Evolutionary conservation across 2,329 filamentous ascomycete genomes (phyloP), one percentile per base, ranked within the genome.

Genomic region (Monilinia aucupariae): DNA sequence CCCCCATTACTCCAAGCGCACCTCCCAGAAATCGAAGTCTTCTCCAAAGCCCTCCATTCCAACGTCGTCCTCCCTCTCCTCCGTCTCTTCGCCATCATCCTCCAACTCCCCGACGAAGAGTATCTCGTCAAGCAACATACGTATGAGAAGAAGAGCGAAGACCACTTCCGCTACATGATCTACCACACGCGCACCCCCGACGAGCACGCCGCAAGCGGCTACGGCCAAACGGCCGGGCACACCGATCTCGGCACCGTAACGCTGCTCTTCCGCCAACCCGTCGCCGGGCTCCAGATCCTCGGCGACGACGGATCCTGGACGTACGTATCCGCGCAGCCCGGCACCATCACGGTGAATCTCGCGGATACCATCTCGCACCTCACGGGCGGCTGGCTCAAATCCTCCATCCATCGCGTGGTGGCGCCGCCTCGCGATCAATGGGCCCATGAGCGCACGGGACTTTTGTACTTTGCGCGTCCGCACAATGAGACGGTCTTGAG

Each of bases 131-230:
- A 78, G 22, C 75, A 82, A 9, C 85, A 88, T 71, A 77, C 76
- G 20, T 88, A 86, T 71, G 78, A 85, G 2, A 76, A 79, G n/a
- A 78, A 81, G 34, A 79, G 81, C 22, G 83, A 86, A 65, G 82
- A 83, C 30, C 83, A 86, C 63, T 76, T 86, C n/a, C 79, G 85
- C 3, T 86, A 85, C 71, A 86, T 86, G 82, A 77, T 81, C 55
- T 85, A 85, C 65, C 76, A 77, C 10, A 78, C 78, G 0, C 80
- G 82, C 43, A 78, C 75, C 0, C 70, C 76, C 0, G 77, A 81
- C n/a, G 78, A 82, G 30, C 79, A 79, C 63, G 76, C 75, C 37
- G 75, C 74, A 47, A 75, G 77, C 1, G 78, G 77, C 0, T 72
- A 74, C 25, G 73, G 82, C 0, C 80, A 80, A 66, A 75, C 76